These are phyloP conservation scores for Colletotrichum lupini DNA, from an alignment of 2,329 filamentous ascomycete genomes.

Conservation along the genomic window DNA sequence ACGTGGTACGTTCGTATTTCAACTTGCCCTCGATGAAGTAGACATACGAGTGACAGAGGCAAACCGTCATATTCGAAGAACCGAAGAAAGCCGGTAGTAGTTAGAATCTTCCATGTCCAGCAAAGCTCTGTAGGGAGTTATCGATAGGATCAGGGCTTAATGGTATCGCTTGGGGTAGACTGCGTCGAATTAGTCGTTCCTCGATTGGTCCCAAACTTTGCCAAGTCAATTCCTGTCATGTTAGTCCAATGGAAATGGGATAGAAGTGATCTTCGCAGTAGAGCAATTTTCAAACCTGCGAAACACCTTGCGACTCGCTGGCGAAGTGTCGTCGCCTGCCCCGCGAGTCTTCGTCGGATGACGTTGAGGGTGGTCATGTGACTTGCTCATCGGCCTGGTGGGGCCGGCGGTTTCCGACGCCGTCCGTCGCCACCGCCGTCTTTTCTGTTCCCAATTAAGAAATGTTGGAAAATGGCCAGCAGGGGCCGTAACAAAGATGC, in stretches of 20 bases:
- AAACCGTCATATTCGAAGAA: background rate
- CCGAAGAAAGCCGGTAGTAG: background rate
- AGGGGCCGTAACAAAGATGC: background rate
- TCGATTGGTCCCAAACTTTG: background rate
- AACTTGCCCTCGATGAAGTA: background rate
- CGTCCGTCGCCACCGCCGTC: background rate
- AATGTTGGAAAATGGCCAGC: background rate
- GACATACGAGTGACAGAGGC: background rate
- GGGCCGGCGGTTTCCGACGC: background rate
- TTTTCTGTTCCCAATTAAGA: background rate
- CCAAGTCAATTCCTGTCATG: background rate
- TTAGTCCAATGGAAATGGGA: background rate
- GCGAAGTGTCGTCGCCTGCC: background rate
- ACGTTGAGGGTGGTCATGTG: background rate
- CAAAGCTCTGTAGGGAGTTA: background rate
- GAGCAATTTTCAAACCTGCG: background rate
- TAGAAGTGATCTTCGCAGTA: background rate
- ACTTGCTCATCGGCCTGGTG: background rate
- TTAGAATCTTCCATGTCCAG: background rate
- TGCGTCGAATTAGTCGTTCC: background rate
- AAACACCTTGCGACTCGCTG: background rate
- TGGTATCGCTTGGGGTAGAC: background rate
- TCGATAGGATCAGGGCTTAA: background rate
- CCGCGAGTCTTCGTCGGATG: background rate
- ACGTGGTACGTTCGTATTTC: background rate